Percentiles rank a stretch among this genome's conserved stretches.
Conservation (phyloP, 1,284 basidiomycete species). For the Blastosporella zonata region DNA sequence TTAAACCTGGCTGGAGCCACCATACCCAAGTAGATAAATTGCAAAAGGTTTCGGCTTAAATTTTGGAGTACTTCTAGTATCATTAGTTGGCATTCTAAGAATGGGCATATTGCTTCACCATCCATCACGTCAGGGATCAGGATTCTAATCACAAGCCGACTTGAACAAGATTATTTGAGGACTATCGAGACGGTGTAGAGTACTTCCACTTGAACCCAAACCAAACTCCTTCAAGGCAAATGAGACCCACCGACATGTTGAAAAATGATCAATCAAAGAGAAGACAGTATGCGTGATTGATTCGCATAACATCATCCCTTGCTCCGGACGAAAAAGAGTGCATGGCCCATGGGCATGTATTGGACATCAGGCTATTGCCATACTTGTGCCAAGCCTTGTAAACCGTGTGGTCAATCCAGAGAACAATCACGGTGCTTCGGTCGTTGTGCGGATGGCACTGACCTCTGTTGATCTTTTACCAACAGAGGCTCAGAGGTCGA, state of each 20-base stretch:
- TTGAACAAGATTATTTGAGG: too few relatives aligned
- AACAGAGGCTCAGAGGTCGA: too few relatives aligned
- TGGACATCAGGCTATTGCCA: neutral
- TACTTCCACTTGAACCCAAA: neutral
- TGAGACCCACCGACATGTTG: neutral
- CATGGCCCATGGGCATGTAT: neutral
- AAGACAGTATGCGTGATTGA: neutral
- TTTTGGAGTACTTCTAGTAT: too few relatives aligned
- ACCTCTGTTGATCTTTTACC: neutral
- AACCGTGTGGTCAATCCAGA: neutral
- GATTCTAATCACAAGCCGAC: too few relatives aligned
- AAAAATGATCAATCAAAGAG: neutral
- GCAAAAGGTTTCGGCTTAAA: too few relatives aligned
- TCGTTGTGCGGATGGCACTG: neutral
- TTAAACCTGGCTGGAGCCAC: too few relatives aligned
- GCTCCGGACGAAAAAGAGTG: neutral
- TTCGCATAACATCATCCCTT: neutral
- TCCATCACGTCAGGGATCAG: too few relatives aligned
- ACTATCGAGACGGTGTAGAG: too few relatives aligned
- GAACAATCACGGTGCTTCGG: neutral
- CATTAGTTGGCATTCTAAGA: too few relatives aligned
- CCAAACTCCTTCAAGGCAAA: neutral
- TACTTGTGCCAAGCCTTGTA: neutral
- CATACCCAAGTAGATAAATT: too few relatives aligned
- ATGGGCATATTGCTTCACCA: too few relatives aligned